Evolutionary conservation across 495 filamentous ascomycete species (phyloP), one percentile per base, ranked within the genome.

Genomic region (Talaromyces adpressus): DNA sequence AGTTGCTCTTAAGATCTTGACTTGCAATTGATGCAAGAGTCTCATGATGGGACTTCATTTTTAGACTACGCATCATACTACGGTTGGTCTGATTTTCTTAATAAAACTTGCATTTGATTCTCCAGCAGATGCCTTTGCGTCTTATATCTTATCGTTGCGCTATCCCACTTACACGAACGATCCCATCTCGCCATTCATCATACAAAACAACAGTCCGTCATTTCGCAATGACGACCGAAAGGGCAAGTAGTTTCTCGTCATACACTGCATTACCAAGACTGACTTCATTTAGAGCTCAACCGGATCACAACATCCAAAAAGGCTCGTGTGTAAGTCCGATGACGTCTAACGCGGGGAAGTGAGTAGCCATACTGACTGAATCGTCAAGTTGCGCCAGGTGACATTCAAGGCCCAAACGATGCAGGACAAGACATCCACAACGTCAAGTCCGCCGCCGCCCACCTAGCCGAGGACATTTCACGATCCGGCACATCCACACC

Each of bases 351-450:
- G 54, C 18, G 49, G 18, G 49, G 49, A 36, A 14, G 2, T n/a
- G 29, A 34, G 9, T n/a, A 22, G 16, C 51, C 39, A 41, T 59
- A 4, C 18, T 52, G 23, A 53, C n/a, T 11, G 41, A 52, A 23
- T 6, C 27, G 57, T 36, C 14, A 67, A 80, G 78, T 81, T 57
- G 78, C 78, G 25, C 78, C 78, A 6, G 78, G 78, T 6, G 78
- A 81, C 58, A 77, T 79, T 20, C 22, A 16, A 20, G 62, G 56
- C n/a, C 62, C 52, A 3, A 20, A 59, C 22, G 45, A 52, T 29
- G 60, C 23, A 56, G 64, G 69, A 56, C 49, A 64, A 54, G 70
- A 66, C 30, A 39, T 69, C 16, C 59, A 69, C 30, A 64, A 64
- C 34, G 29, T 61, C 20, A 25, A 41, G 11, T 56, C 51, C 7